These are phyloP conservation scores for Coccomyxa sp. DNA, from an alignment of 139 green algal species.

Conservation along the genomic window DNA sequence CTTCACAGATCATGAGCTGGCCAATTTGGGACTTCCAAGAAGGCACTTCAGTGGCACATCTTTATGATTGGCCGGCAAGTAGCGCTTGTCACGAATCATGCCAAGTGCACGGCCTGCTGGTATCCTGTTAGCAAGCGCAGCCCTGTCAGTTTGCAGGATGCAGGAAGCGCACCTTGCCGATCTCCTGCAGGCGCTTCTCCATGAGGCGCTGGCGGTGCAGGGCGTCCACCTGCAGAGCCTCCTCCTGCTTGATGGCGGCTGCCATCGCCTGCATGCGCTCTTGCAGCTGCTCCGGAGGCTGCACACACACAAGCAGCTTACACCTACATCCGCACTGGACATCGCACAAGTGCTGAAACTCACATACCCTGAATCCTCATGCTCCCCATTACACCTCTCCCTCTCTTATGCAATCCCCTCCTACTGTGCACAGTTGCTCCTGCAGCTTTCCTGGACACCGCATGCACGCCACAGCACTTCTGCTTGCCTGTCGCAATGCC, in stretches of 20 bases:
- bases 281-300: conserved; percentile 45
- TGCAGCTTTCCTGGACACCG: too few species aligned
- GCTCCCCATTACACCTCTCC: too few species aligned
- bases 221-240: conserved; percentile 23
- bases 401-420: too few species aligned
- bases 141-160: not conserved
- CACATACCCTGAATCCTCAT: too few species aligned
- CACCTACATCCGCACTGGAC: too few species aligned
- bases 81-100: not conserved
- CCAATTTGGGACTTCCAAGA: not conserved
- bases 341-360: too few species aligned
- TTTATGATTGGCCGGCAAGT: not conserved
- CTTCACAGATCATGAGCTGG: not conserved
- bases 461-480: too few species aligned
- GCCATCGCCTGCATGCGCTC: conserved; percentile 33
- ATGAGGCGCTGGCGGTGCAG: conserved; percentile 35
- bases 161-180: conserved; percentile 35
- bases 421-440: too few species aligned
- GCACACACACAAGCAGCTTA: too few species aligned
- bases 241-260: conserved; percentile 40
- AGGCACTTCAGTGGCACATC: not conserved
- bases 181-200: conserved; percentile 35
- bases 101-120: not conserved
- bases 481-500: too few species aligned
- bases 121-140: not conserved